phyloP scores from a whole-genome alignment of 2,329 filamentous ascomycete genomes.

The Colletotrichum karsti region DNA sequence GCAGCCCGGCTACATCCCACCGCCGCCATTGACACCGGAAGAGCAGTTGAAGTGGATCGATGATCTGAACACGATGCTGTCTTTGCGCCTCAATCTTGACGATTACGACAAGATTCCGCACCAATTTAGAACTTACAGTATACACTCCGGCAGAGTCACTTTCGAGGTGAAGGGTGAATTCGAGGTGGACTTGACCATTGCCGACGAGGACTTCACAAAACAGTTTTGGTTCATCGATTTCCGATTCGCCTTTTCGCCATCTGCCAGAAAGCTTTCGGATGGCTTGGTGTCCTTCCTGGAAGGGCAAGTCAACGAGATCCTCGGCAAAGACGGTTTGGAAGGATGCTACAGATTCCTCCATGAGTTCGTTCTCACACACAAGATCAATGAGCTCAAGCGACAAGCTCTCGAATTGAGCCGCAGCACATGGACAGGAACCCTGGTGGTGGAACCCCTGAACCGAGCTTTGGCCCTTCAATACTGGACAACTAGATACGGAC shows the following conservation, averaged over 20 bases:
- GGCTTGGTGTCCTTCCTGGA: slow-evolving; percentile 74
- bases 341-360: slow-evolving; percentile 91
- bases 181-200: slow-evolving; percentile 91
- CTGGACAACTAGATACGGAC: slow-evolving; percentile 73
- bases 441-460: slow-evolving; percentile 82
- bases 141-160: slow-evolving; percentile 87
- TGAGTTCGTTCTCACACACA: slow-evolving; percentile 87
- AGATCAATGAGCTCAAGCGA: slow-evolving; percentile 82
- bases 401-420: slow-evolving; percentile 78
- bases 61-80: slow-evolving; percentile 84
- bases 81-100: slow-evolving; percentile 83
- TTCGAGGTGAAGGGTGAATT: slow-evolving; percentile 88
- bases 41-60: slow-evolving; percentile 79
- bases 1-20: slow-evolving; percentile 80
- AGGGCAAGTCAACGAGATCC: slow-evolving; percentile 73
- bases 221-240: slow-evolving; percentile 97
- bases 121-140: slow-evolving; percentile 80
- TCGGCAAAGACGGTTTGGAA: slow-evolving; percentile 74
- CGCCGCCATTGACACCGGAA: slow-evolving; percentile 73
- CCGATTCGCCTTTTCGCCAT: slow-evolving; percentile 81
- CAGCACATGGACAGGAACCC: slow-evolving; percentile 78
- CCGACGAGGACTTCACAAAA: slow-evolving; percentile 81
- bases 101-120: slow-evolving; percentile 80
- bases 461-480: slow-evolving; percentile 89
- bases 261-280: slow-evolving; percentile 68